Conservation (phyloP, 2,329 filamentous ascomycete species). For the Aspergillus tamarii region DNA sequence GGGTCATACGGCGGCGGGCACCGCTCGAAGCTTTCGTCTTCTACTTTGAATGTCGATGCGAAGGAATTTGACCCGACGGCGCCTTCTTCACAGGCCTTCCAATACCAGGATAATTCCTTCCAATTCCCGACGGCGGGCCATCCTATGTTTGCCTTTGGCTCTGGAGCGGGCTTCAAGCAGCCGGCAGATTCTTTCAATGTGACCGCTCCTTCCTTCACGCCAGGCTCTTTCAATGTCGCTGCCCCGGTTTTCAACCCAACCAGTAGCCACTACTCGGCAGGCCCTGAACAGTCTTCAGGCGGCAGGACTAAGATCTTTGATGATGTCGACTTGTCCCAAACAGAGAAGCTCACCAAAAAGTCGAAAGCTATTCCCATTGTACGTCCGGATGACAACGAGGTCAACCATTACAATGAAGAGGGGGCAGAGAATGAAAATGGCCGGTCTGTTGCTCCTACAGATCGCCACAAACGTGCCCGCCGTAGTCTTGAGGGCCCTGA, state of each 20-base stretch:
- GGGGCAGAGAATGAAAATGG: slow-evolving; percentile 62
- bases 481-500: slow-evolving; percentile 68
- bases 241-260: slow-evolving; percentile 75
- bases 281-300: slow-evolving; percentile 23
- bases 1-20: slow-evolving; percentile 56
- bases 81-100: slow-evolving; percentile 50
- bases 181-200: slow-evolving; percentile 65
- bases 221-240: slow-evolving; percentile 71
- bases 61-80: slow-evolving; percentile 75
- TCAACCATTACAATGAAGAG: slow-evolving; percentile 39
- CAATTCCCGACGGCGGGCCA: slow-evolving; percentile 39
- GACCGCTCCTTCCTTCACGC: slow-evolving; percentile 71
- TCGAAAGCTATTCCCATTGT: slow-evolving; percentile 86
- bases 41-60: slow-evolving; percentile 85
- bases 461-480: slow-evolving; percentile 75
- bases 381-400: slow-evolving; percentile 60
- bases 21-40: slow-evolving; percentile 69
- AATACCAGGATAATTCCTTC: slow-evolving; percentile 49
- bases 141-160: slow-evolving; percentile 34
- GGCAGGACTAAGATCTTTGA: slow-evolving; percentile 62
- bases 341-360: slow-evolving; percentile 67
- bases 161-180: slow-evolving; percentile 33
- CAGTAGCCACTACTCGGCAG: slow-evolving; percentile 32
- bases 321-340: slow-evolving; percentile 66
- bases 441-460: slow-evolving; percentile 65